Evolutionary conservation across 2,329 filamentous ascomycete genomes (phyloP).

Genomic region (Apiospora phragmitis): DNA sequence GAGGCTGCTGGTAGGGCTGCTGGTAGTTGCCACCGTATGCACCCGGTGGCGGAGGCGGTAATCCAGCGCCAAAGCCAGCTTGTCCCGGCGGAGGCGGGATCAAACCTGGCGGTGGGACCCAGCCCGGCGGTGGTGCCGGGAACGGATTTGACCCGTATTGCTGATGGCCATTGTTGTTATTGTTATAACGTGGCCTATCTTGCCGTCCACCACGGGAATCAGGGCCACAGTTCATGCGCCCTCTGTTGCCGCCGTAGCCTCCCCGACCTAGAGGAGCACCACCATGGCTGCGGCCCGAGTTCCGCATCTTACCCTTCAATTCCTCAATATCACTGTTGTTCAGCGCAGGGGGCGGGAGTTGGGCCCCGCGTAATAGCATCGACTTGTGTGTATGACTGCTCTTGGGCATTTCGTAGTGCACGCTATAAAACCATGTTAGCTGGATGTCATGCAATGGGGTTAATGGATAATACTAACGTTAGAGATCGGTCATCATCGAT

Average conservation of each 20-base stretch:
- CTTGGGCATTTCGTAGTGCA: slow-evolving; percentile 81
- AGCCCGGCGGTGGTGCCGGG: slow-evolving; percentile 31
- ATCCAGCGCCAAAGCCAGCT: slow-evolving; percentile 36
- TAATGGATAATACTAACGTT: slow-evolving; percentile 56
- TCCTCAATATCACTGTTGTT: slow-evolving; percentile 74
- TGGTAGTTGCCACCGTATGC: slow-evolving; percentile 19
- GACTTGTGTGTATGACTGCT: slow-evolving; percentile 80
- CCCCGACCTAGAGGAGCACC: slow-evolving; percentile 58
- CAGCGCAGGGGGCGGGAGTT: slow-evolving; percentile 70
- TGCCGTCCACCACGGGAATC: slow-evolving; percentile 26
- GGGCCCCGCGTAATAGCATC: slow-evolving; percentile 85
- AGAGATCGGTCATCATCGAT: slow-evolving; percentile 86
- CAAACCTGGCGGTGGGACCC: slow-evolving; percentile 32
- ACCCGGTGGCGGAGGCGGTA: slow-evolving; percentile 41
- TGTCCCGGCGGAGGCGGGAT: slow-evolving; percentile 40
- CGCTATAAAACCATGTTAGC: slow-evolving; percentile 52
- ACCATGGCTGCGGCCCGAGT: slow-evolving; percentile 68
- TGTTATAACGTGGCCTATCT: slow-evolving; percentile 33
- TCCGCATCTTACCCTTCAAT: slow-evolving; percentile 65
- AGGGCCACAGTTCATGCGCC: slow-evolving; percentile 33
- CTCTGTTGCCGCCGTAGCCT: slow-evolving; percentile 26
- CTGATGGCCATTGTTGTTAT: slow-evolving; percentile 29
- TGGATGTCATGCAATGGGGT: background rate
- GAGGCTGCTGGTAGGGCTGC: background rate
- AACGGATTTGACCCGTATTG: slow-evolving; percentile 21